Evolutionary conservation across 768 basidiomycete species (phyloP).

Genomic region (Trametes villosa): DNA sequence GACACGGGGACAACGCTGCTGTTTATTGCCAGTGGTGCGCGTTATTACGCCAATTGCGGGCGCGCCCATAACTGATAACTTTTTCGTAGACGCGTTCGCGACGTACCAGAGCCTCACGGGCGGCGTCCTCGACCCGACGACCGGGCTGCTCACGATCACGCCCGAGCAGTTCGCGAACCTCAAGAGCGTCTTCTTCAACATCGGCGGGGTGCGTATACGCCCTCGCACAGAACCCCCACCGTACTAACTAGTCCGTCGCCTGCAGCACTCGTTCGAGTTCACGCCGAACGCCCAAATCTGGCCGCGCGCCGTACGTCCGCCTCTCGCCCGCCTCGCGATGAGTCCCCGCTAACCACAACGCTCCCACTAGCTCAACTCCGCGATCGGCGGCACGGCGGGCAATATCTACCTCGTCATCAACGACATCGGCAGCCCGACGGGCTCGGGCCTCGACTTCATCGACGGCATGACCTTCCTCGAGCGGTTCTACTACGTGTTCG

Average conservation of each 20-base stretch:
- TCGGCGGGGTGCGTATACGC: constrained; percentile 16
- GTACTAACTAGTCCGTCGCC: neutral
- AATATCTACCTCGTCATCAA: constrained; percentile 44
- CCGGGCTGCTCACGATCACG: constrained; percentile 27
- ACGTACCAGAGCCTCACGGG: constrained; percentile 29
- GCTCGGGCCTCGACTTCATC: constrained; percentile 57
- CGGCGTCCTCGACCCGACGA: constrained; percentile 14
- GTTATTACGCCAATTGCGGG: too few relatives aligned
- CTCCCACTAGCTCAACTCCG: constrained; percentile 49
- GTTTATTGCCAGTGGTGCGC: constrained; percentile 46
- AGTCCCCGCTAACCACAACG: neutral
- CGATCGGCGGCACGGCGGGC: constrained; percentile 53
- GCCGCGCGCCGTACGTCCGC: constrained; percentile 44
- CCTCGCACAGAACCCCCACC: neutral
- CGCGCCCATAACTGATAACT: neutral
- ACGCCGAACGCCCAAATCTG: constrained; percentile 71
- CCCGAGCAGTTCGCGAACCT: constrained; percentile 27
- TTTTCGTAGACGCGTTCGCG: constrained; percentile 31
- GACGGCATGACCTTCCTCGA: constrained; percentile 40
- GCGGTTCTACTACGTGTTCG: constrained; percentile 50
- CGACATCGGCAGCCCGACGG: constrained; percentile 43
- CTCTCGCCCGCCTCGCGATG: neutral
- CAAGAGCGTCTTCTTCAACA: constrained; percentile 29
- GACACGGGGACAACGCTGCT: constrained; percentile 55
- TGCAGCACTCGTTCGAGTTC: constrained; percentile 54